Percentiles rank a stretch among this genome's conserved stretches.
Conservation (phyloP, 1,284 basidiomycete genomes). For the Ceratobasidium sp. region DNA sequence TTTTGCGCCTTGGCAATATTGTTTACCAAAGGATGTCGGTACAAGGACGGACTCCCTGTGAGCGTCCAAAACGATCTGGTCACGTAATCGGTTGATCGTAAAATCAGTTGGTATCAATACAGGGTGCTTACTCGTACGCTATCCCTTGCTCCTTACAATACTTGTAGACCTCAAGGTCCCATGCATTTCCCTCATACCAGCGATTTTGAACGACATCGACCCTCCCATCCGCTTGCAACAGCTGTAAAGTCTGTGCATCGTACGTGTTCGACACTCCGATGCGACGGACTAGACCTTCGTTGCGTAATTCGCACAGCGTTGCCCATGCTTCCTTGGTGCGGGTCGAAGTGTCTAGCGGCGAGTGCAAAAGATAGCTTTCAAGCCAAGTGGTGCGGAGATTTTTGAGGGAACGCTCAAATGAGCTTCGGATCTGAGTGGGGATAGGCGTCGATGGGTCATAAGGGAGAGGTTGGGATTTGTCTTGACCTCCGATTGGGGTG, state of each 20-base stretch:
- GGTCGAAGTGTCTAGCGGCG: conserved; percentile 64
- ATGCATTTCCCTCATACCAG: conserved; percentile 80
- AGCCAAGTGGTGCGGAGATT: conserved; percentile 73
- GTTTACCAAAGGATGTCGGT: conserved; percentile 57
- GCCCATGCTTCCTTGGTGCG: conserved; percentile 72
- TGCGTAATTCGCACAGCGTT: conserved; percentile 63
- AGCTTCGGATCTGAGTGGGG: conserved; percentile 65
- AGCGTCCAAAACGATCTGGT: conserved; percentile 87
- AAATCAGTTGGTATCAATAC: conserved; percentile 1
- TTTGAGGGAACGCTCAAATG: conserved; percentile 71
- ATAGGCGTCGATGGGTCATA: conserved; percentile 66
- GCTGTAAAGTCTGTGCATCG: conserved; percentile 61
- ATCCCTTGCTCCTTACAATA: conserved; percentile 65
- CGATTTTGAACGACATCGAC: conserved; percentile 80
- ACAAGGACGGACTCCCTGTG: conserved; percentile 70
- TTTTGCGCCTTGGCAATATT: conserved; percentile 56
- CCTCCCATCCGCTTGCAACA: conserved; percentile 58
- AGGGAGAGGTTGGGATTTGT: conserved; percentile 68
- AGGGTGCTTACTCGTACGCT: conserved; percentile 77
- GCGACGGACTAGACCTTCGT: conserved; percentile 63
- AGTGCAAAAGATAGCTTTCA: conserved; percentile 79
- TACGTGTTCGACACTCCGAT: conserved; percentile 83
- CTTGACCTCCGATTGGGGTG: conserved; percentile 72
- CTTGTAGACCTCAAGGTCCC: conserved; percentile 67
- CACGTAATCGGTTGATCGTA: background rate